Evolutionary conservation across 1,139 yeast species (phyloP).

Genomic region (Kodamaea suecica): DNA sequence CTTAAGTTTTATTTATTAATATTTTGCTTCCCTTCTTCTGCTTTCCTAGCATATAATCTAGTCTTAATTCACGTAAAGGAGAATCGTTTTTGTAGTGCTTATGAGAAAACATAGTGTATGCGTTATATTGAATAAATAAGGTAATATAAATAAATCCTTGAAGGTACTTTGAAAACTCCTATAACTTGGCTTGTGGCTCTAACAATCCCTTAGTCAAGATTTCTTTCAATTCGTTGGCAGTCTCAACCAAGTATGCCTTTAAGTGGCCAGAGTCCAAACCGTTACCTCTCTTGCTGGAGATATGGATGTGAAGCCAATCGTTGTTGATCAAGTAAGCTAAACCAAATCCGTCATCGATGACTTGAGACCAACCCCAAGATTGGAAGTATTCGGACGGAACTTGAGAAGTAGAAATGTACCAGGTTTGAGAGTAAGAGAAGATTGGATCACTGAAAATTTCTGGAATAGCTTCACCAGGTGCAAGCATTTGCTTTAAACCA

Average conservation of each 20-base stretch:
- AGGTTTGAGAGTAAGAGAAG: slow-evolving; percentile 68
- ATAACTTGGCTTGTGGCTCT: slow-evolving; percentile 40
- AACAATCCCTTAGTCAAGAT: slow-evolving; percentile 47
- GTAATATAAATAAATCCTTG: not conserved
- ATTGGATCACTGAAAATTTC: slow-evolving; percentile 75
- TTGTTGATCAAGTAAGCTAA: slow-evolving; percentile 89
- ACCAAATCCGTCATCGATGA: slow-evolving; percentile 90
- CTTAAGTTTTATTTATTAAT: too few species aligned
- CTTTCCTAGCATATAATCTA: not conserved
- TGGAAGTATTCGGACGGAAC: slow-evolving; percentile 84
- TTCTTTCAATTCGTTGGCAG: slow-evolving; percentile 80
- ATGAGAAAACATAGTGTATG: too few species aligned
- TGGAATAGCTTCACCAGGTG: slow-evolving; percentile 61
- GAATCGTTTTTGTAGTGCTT: too few species aligned
- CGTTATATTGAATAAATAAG: too few species aligned
- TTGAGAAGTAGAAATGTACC: slow-evolving; percentile 91
- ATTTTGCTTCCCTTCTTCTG: not conserved
- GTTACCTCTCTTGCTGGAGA: slow-evolving; percentile 69
- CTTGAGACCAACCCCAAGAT: slow-evolving; percentile 97
- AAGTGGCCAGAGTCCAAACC: slow-evolving; percentile 67
- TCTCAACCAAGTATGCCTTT: slow-evolving; percentile 67
- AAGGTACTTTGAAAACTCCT: slow-evolving; percentile 2
- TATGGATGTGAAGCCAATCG: slow-evolving; percentile 83
- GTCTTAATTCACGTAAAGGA: too few species aligned
- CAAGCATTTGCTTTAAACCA: slow-evolving; percentile 76